These are phyloP conservation scores for Eimeria praecox DNA, from an alignment of 169 alveolate genomes.

Conservation along the genomic window DNA sequence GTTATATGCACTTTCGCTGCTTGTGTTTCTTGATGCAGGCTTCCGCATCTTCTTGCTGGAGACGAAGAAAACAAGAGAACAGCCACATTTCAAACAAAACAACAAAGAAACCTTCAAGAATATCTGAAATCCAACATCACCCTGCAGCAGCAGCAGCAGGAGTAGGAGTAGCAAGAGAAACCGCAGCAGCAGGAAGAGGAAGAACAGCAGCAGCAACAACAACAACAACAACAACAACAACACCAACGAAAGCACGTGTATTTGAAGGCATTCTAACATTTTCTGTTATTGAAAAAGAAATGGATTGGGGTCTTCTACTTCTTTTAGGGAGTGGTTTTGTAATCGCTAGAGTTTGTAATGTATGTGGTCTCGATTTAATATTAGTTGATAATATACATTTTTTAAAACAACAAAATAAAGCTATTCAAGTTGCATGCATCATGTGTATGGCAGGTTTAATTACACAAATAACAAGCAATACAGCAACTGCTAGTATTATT, in stretches of 20 bases:
- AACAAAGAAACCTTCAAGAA: too few relatives aligned
- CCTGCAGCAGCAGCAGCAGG: not conserved
- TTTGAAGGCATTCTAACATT: slow-evolving; percentile 56
- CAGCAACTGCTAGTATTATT: slow-evolving; percentile 75
- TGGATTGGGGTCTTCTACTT: slow-evolving; percentile 75
- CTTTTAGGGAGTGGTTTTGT: slow-evolving; percentile 77
- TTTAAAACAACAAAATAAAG: not conserved
- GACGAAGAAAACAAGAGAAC: too few relatives aligned
- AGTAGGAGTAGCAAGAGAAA: too few relatives aligned
- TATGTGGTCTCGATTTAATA: slow-evolving; percentile 66
- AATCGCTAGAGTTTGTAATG: slow-evolving; percentile 16
- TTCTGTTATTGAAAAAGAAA: slow-evolving; percentile 48
- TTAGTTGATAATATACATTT: slow-evolving; percentile 21
- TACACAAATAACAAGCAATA: slow-evolving; percentile 77
- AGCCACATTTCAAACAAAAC: too few relatives aligned
- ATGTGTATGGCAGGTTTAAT: slow-evolving; percentile 20
- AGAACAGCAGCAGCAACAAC: not conserved
- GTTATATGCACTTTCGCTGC: too few relatives aligned
- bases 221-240: not conserved
- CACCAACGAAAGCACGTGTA: not conserved
- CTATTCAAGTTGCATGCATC: slow-evolving; percentile 59
- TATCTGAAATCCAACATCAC: too few relatives aligned
- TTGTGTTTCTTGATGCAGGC: too few relatives aligned
- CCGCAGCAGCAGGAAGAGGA: too few relatives aligned
- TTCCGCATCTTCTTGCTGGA: too few relatives aligned